Evolutionary conservation across 1,284 basidiomycete species (phyloP), one percentile per base, ranked within the genome.

Genomic region (Trametes versicolor): DNA sequence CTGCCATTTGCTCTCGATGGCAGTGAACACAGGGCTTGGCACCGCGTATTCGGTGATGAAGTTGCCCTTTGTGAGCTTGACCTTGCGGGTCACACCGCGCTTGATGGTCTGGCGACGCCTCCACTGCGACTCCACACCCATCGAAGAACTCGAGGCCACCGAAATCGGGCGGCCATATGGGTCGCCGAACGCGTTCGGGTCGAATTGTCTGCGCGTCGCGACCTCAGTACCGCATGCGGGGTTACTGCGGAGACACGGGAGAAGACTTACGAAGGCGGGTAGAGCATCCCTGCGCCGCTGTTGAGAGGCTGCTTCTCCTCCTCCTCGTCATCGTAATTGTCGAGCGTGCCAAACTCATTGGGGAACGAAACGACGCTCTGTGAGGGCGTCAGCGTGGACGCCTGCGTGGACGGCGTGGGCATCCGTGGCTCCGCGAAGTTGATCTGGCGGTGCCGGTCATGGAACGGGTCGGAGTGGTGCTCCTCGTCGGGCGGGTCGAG

Each of bases 31-130:
- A 3, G 96, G 93, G 0, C 92, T 91, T 0, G 96, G 96, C 0
- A 97, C 96, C n/a, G 89, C 84, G 75, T 96, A 95, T 74, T 97
- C 95, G 48, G 90, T 85, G 75, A 97, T 92, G 80, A 96, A 97
- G 74, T 97, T 94, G 64, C 95, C 95, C 59, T 94, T 85, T 1
- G 95, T 97, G 69, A 99, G 90, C 78, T 95, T 94, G 80, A 99
- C 92, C 75, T 93, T 95, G 70, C 94, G 93, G n/a, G 94, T 95
- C 17, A 94, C 92, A 71, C 94, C 94, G 62, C 94, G 92, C 75
- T 93, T 94, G 79, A 95, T 94, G n/a, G 93, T 95, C 77, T 97
- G 94, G 58, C 95, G 89, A 61, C 92, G 88, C 72, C 92, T 84
- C 93, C 93, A 93, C n/a, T 89, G 89, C 55, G 83, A 86, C 64